Base-by-base conservation (phyloP, 2,329 filamentous ascomycete genomes). In the Emericellopsis cladophorae region DNA sequence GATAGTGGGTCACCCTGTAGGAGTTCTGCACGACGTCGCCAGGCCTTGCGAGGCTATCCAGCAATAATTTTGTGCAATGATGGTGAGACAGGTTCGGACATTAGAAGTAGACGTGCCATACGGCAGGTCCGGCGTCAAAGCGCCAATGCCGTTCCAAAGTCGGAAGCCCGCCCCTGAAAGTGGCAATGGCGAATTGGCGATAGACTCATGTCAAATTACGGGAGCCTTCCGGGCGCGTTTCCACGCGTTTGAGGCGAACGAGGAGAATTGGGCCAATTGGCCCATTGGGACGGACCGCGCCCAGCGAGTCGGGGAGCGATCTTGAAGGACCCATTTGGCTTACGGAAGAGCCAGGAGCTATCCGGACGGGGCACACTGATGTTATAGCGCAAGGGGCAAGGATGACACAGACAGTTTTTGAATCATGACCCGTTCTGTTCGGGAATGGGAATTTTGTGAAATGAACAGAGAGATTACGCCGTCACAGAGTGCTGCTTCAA, bases 401-500 rank as follows among this genome's bases (percentile, higher is more conserved):
- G 40, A 21, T 41, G 40, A 21, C 40, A 41, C 40, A 23, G 40
- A 41, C 40, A 21, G 29, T 23, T 29, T 40, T 21, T 26, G 36
- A 38, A 26, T 40, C 36, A 38, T 38, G 36, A 4, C 36, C 24
- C 31, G 31, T 50, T 49, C 46, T 29, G 26, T 29, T 12, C 26
- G 12, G 46, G 45, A 49, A 49, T 44, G 50, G 49, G 49, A 52
- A 49, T 48, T 45, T 40, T 42, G 46, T 46, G 44, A 56, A 50
- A 56, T 57, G 51, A 52, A 40, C 40, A 41, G 45, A 51, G 50
- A 55, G 44, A 56, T 51, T 55, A 46, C 42, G 31, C 15, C 53
- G 49, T 52, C 44, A 47, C 46, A 55, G 45, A 21, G 39, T 39
- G 40, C 39, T 37, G 16, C n/a, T n/a, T 42, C 24, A 46, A 48